Evolutionary conservation across 768 basidiomycete genomes (phyloP).

Genomic region (Chalciporus pseudorubinellus): DNA sequence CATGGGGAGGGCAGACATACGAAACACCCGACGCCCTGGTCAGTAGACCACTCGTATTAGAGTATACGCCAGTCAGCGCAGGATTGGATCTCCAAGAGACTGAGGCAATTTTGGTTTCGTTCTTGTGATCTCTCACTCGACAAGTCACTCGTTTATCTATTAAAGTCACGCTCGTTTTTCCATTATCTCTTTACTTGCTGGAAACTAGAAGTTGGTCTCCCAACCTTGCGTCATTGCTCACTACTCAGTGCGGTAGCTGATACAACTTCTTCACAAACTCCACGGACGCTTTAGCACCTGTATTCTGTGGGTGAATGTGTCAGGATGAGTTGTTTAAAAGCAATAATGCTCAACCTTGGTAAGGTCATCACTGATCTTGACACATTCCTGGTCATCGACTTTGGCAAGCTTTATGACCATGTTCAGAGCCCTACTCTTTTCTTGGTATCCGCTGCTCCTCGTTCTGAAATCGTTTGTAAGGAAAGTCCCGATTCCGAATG

Average conservation of each 20-base stretch:
- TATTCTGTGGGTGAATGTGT: constrained; percentile 47
- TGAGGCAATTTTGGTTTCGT: constrained; percentile 41
- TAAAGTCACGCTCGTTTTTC: neutral
- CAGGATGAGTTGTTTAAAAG: neutral
- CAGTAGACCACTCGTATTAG: constrained; percentile 33
- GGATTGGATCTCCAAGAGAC: constrained; percentile 50
- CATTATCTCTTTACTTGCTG: neutral
- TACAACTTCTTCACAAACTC: constrained; percentile 48
- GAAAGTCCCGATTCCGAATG: constrained; percentile 93
- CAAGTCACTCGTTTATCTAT: no score
- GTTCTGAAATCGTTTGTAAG: constrained; percentile 84
- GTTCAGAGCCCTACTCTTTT: constrained; percentile 80
- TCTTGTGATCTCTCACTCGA: neutral
- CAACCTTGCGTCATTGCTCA: neutral
- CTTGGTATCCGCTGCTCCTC: constrained; percentile 41
- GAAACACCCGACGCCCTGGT: constrained; percentile 48
- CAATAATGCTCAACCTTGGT: constrained; percentile 54
- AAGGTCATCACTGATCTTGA: constrained; percentile 93
- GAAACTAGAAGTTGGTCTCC: neutral
- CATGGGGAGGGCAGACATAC: constrained; percentile 59
- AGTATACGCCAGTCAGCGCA: constrained; percentile 28
- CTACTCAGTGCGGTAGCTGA: constrained; percentile 6
- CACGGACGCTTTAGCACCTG: constrained; percentile 61
- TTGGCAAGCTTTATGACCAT: constrained; percentile 92
- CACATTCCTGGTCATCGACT: constrained; percentile 70